Evolutionary conservation across 208 protist species (phyloP).

Genomic region (Vickermania spadyakhi): DNA sequence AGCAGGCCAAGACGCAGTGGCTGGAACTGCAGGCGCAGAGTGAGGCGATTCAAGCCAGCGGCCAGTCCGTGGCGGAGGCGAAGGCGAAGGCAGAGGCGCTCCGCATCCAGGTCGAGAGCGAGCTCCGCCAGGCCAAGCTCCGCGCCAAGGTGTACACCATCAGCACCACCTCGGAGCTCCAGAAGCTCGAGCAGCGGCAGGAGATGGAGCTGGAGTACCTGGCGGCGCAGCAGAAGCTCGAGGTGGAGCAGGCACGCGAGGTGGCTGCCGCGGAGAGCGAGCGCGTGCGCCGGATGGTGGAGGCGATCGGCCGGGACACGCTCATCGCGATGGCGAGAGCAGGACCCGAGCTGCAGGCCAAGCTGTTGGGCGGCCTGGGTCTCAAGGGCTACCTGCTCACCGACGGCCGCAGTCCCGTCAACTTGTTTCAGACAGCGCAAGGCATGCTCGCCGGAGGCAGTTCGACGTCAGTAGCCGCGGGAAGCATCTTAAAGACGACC

Average conservation of each 20-base stretch:
- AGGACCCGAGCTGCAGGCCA: slow-evolving; percentile 93
- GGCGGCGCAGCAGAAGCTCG: slow-evolving; percentile 68
- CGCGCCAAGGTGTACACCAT: slow-evolving; percentile 78
- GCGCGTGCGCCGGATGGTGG: slow-evolving; percentile 82
- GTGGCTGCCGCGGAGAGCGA: slow-evolving; percentile 81
- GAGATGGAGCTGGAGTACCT: slow-evolving; percentile 83
- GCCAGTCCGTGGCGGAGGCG: slow-evolving; percentile 87
- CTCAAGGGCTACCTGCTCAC: slow-evolving; percentile 95
- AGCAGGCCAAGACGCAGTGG: slow-evolving; percentile 69
- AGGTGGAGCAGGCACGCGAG: slow-evolving; percentile 66
- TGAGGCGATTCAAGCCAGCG: slow-evolving; percentile 86
- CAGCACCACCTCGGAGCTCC: slow-evolving; percentile 70
- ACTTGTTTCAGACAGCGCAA: slow-evolving; percentile 93
- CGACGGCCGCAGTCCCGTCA: slow-evolving; percentile 93
- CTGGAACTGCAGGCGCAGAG: slow-evolving; percentile 90
- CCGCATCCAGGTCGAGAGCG: slow-evolving; percentile 79
- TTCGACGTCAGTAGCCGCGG: not conserved
- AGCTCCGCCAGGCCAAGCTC: slow-evolving; percentile 84
- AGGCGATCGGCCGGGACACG: slow-evolving; percentile 87
- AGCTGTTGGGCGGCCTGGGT: slow-evolving; percentile 91
- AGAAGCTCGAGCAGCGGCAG: slow-evolving; percentile 74
- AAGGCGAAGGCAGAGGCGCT: slow-evolving; percentile 86
- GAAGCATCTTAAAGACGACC: too few species aligned
- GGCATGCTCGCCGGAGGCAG: slow-evolving; percentile 69
- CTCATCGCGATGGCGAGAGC: slow-evolving; percentile 87